A percentile compares a stretch with the other conserved stretches of the same genome.
Evolutionary conservation across 2,329 filamentous ascomycete genomes (phyloP).

Genomic region (Ophiostoma triangulosporum): DNA sequence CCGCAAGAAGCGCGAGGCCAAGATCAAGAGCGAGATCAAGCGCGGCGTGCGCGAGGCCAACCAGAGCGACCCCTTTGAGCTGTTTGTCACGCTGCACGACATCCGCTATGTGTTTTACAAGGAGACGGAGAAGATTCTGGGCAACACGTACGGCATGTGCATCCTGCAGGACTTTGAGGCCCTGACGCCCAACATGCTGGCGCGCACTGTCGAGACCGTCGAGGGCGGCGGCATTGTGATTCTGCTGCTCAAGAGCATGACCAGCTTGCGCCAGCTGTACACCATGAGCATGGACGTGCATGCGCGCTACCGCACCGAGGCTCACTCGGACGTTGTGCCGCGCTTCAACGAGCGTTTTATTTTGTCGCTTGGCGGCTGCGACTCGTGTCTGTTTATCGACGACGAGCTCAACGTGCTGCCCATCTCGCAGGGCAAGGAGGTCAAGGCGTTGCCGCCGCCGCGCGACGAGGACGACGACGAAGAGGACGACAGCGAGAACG

Average conservation of each 20-base stretch:
- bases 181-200: conserved; percentile 90
- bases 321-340: conserved; percentile 85
- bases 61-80: conserved; percentile 86
- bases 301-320: conserved; percentile 89
- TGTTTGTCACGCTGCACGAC: conserved; percentile 91
- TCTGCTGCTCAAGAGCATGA: conserved; percentile 89
- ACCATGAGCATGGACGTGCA: conserved; percentile 97
- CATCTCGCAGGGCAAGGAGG: conserved; percentile 87
- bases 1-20: conserved; percentile 93
- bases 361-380: conserved; percentile 85
- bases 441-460: conserved; percentile 66
- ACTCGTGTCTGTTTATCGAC: conserved; percentile 88
- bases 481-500: conserved; percentile 50
- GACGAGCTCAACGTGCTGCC: conserved; percentile 96
- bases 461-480: conserved; percentile 56
- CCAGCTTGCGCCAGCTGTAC: conserved; percentile 91
- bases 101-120: conserved; percentile 99
- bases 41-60: conserved; percentile 86
- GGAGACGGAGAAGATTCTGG: conserved; percentile 96
- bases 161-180: conserved; percentile 97
- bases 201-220: conserved; percentile 91
- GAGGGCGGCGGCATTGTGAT: conserved; percentile 90
- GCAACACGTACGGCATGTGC: conserved; percentile 73
- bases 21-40: conserved; percentile 98
- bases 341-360: conserved; percentile 98